Evolutionary conservation across 257 asterid genomes (phyloP), one percentile per base, ranked within the genome.

Genomic region (Solanum dulcamara): DNA sequence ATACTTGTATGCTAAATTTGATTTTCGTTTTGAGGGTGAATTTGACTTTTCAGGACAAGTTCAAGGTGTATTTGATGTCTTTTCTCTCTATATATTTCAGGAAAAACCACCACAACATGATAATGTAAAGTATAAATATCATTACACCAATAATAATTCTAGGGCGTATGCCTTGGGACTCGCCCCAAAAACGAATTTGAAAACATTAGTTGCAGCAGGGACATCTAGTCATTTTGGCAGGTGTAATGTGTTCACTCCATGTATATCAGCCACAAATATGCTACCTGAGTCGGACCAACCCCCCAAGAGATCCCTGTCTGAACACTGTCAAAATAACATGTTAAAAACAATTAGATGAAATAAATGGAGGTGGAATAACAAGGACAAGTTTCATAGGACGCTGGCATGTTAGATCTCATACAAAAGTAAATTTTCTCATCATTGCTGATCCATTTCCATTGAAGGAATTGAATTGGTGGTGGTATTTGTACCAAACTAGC

Each of bases 201-300:
- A 60, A 11, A 24, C 3, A 60, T 9, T 24, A 18, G 68, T 60
- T 62, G 59, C 87, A 28, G 30, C 64, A 14, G 66, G 44, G 64
- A 86, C 38, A 84, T 72, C 83, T 42, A 37, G 62, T 46, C 83
- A 14, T 15, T 15, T n/a, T 15, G 48, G 22, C 35, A 46, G 11
- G 32, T 68, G 50, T 17, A 51, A 13, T 48, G 67, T 48, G 17
- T 57, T 51, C 14, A n/a, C 85, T 6, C 66, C 81, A 60, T 70
- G 80, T 55, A 89, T 81, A 53, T 90, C 93, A 37, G 93, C 91
- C 10, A 90, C 57, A 40, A 90, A 90, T 35, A 86, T 40, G 83
- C 88, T 87, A 60, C 90, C 90, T 15, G 93, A 90, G 81, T 90
- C 93, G 24, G 91, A 87, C 93, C 91, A 90, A 66, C 89, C 91